Conservation (phyloP, 208 protist species). For the Trypanosoma lewisi region DNA sequence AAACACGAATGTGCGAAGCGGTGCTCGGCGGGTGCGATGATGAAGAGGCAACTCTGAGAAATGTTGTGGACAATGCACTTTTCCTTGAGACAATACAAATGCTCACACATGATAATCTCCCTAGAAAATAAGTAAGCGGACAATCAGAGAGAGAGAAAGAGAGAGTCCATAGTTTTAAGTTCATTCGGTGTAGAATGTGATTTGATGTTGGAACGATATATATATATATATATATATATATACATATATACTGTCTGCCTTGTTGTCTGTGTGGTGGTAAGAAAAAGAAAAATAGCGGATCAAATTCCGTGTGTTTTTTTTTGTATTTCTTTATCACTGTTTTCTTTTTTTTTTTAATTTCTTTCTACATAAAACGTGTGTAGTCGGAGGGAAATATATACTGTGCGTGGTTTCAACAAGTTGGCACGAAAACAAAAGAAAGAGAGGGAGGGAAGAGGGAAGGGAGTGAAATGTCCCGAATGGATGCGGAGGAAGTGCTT, state of each 20-base stretch:
- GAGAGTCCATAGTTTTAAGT: neutral
- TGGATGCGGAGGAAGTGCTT: neutral
- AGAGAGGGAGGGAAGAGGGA: neutral
- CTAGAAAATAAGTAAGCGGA: neutral
- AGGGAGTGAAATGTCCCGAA: conserved; percentile 2
- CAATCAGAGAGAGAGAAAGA: neutral
- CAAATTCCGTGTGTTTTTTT: too few species aligned
- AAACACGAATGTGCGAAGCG: conserved; percentile 5
- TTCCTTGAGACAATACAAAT: conserved; percentile 44
- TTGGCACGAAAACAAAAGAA: neutral
- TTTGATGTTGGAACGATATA: neutral
- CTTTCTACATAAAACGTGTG: neutral
- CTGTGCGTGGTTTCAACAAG: neutral
- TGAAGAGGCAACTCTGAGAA: conserved; percentile 7
- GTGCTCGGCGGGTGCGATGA: conserved; percentile 4
- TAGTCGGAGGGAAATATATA: conserved; percentile 1
- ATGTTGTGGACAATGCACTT: conserved; percentile 34
- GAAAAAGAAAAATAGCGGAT: too few species aligned
- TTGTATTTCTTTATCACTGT: too few species aligned
- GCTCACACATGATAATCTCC: conserved; percentile 18
- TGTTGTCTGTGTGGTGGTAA: too few species aligned
- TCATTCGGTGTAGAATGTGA: neutral
- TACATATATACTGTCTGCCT: too few species aligned
- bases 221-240: too few species aligned
- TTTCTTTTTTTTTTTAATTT: neutral